Base-by-base conservation (phyloP, 805 yeast species). In the Ogataea glucozyma region DNA sequence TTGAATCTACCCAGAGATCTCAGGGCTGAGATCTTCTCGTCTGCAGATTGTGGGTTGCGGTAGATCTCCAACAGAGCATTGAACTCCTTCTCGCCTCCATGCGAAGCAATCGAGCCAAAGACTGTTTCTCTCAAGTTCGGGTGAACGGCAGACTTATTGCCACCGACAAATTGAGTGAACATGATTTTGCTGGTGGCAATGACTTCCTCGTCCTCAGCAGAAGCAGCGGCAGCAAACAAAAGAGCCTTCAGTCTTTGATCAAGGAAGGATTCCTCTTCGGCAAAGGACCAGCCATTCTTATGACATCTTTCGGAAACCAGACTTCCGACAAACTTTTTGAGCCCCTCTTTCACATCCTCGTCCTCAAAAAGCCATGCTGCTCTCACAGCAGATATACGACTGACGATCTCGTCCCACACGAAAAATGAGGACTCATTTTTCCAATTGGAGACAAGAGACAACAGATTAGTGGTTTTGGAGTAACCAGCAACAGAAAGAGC, bases 201-300 rank as follows among this genome's bases (percentile, higher is more conserved):
- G 31, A 71, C 72, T 40, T 61, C 69, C 18, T 67, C 64, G 47
- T 76, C 70, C 4, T 62, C 65, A 24, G 70, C 61, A 6, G 59
- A 46, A 13, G 76, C 73, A 6, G 78, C 75, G 27, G 66, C 64
- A 13, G 61, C 54, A 58, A 76, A 70, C 31, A 78, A 56, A 21
- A 66, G 64, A 1, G 76, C 58, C 49, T 72, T 65, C 47, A 78
- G 51, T 44, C 49, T 58, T 49, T 63, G 66, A 4, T 61, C 67
- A 38, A 61, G 64, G 58, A 60, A 59, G 12, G 65, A 46, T 33
- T 91, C 97, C 36, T 84, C 79, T 10, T 96, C 95, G 49, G 87
- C 78, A 56, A 83, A 91, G 12, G 85, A 78, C 71, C 89, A 96
- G n/a, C 93, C 86, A 20, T 84, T 74, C 20, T 78, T 81, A 60